Base-by-base conservation (phyloP, 2,329 filamentous ascomycete species). In the Fusarium begoniae region DNA sequence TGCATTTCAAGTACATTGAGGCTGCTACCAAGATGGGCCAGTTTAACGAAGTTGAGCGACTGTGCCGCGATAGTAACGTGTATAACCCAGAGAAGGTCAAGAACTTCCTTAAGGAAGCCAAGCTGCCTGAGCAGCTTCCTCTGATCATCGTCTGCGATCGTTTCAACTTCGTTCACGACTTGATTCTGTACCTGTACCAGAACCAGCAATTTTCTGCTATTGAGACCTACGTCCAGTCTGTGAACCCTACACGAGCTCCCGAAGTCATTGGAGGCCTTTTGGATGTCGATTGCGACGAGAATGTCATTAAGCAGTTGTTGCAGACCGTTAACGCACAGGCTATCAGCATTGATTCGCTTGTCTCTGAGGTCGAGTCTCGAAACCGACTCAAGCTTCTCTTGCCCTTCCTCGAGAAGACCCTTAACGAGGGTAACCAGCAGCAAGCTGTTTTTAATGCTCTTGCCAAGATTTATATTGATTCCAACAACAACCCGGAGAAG, bases 161-260 rank as follows among this genome's bases (percentile, higher is more conserved):
- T n/a, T 98, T 97, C 89, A 97, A 98, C 86, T 98, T 99, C 80
- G 94, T 98, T 47, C 96, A 99, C 80, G 96, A 99, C 80, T 85
- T 99, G 80, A 94, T 99, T 50, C 89, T 99, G 28, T 98, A 96
- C 84, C 90, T 99, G 14, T 99, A 99, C 87, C 96, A 98, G 88
- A 97, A 97, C 85, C 96, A 99, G 84, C 96, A 98, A 81, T 99
- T 98, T 89, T 95, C 97, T 86, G 98, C 96, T 3, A 99, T 99
- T 75, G 96, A 99, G 85, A 92, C 97, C 15, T 99, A 99, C 78
- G 96, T 99, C 35, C 96, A 99, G 87, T 93, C 94, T 50, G 95
- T 99, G 77, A 99, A 99, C 85, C 95, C 96, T 11, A 88, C 92
- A 22, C 89, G 96, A 78, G 96, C 97, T 11, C 96, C 96, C 10